Conservation (phyloP, 148 eudicot species). For the Cornus kousa region DNA sequence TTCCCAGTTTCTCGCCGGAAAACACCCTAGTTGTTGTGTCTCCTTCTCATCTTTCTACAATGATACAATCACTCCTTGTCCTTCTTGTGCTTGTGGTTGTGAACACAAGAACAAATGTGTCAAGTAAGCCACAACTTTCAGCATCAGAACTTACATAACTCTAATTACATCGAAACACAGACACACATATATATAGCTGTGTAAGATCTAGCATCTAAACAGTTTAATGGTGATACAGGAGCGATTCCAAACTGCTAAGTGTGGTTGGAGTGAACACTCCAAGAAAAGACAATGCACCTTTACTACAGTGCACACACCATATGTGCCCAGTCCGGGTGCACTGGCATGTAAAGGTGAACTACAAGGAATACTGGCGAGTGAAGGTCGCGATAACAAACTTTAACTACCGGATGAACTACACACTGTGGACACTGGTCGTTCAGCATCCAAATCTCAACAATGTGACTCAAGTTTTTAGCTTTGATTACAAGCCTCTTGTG, state of each 20-base stretch:
- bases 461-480: conserved; percentile 91
- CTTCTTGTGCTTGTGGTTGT: conserved; percentile 88
- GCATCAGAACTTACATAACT: background rate
- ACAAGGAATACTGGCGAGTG: conserved; percentile 86
- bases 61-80: conserved; percentile 77
- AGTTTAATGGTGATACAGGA: conserved; percentile 32
- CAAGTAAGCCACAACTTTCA: conserved; percentile 44
- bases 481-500: conserved; percentile 79
- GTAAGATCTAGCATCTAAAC: background rate
- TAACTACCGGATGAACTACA: conserved; percentile 75
- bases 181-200: background rate
- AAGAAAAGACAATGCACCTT: conserved; percentile 58
- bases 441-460: conserved; percentile 94
- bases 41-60: conserved; percentile 90
- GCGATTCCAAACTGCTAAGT: conserved; percentile 63
- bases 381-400: conserved; percentile 83
- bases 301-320: conserved; percentile 80
- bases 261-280: conserved; percentile 55
- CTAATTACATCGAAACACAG: too few relatives aligned
- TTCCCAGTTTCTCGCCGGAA: conserved; percentile 79
- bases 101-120: conserved; percentile 67
- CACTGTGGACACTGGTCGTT: conserved; percentile 71
- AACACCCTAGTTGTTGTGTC: conserved; percentile 80
- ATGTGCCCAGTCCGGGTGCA: conserved; percentile 94
- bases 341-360: conserved; percentile 90